A percentile compares a stretch with the other conserved stretches of the same genome.
phyloP scores from a whole-genome alignment of 179 eudicot species.

The Beta macrorhiza region DNA sequence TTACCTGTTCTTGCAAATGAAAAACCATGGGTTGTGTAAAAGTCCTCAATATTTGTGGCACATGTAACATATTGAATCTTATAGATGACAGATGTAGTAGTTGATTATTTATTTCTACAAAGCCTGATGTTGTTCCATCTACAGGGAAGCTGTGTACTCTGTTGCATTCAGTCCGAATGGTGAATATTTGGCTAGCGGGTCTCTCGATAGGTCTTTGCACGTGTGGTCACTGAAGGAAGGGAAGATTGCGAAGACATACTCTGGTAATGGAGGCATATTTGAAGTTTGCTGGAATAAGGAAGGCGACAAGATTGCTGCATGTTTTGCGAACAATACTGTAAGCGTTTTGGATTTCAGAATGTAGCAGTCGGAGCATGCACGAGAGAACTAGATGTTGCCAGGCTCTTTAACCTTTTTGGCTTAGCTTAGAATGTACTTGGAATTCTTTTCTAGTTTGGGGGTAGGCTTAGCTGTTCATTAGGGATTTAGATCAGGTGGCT shows the following conservation, averaged over 20 bases:
- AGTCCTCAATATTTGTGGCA: no score
- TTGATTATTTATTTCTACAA: not conserved
- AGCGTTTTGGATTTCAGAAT: slow-evolving; percentile 72
- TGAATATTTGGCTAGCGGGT: slow-evolving; percentile 80
- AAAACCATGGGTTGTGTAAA: no score
- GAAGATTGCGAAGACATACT: slow-evolving; percentile 66
- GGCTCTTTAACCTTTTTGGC: slow-evolving; percentile 12
- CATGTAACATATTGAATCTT: no score
- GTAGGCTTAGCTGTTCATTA: slow-evolving; percentile 17
- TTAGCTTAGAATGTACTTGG: slow-evolving; percentile 18
- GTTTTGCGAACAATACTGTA: slow-evolving; percentile 69
- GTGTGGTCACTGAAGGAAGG: slow-evolving; percentile 82
- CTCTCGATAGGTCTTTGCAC: slow-evolving; percentile 65
- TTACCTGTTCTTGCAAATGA: no score
- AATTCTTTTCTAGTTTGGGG: slow-evolving; percentile 24
- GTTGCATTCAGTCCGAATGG: slow-evolving; percentile 86
- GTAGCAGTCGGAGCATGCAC: slow-evolving; percentile 29
- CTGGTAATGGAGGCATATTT: slow-evolving; percentile 75
- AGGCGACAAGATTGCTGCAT: slow-evolving; percentile 81
- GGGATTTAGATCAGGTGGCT: slow-evolving; percentile 20
- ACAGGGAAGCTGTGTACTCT: slow-evolving; percentile 87
- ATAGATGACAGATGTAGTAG: not conserved
- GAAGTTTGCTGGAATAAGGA: slow-evolving; percentile 94
- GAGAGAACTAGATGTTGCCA: slow-evolving; percentile 3
- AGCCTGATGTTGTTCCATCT: slow-evolving; percentile 4